These are phyloP conservation scores for Ordospora colligata DNA, from an alignment of 371 early-diverging fungal species.

Conservation along the genomic window DNA sequence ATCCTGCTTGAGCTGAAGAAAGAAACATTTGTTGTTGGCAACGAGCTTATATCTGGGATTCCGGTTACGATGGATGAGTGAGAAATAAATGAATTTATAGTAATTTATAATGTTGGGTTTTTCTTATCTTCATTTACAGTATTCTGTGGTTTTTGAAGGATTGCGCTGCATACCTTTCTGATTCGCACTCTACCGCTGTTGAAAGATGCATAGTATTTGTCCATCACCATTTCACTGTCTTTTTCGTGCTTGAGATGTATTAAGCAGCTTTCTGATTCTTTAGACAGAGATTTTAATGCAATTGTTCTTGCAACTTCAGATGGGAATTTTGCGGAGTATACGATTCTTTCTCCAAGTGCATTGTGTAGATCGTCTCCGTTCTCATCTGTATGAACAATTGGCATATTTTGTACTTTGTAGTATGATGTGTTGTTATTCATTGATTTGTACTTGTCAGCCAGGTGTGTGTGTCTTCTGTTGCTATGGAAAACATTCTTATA, in stretches of 20 bases:
- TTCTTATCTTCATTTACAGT: no score
- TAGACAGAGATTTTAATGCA: background rate
- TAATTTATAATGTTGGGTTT: no score
- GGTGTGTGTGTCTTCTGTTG: slow-evolving; percentile 17
- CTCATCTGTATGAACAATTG: slow-evolving; percentile 15
- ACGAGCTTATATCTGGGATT: slow-evolving; percentile 38
- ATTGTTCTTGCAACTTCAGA: slow-evolving; percentile 33
- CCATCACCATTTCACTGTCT: background rate
- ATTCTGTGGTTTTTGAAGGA: no score
- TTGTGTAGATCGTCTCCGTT: background rate
- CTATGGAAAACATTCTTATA: slow-evolving; percentile 18
- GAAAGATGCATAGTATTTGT: background rate
- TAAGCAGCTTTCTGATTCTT: background rate
- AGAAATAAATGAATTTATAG: background rate
- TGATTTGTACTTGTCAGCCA: slow-evolving; percentile 36
- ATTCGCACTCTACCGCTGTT: no score
- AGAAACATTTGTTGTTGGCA: slow-evolving; percentile 4
- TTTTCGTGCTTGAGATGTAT: background rate
- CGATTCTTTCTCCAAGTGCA: background rate
- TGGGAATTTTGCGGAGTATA: slow-evolving; percentile 17
- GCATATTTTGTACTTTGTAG: background rate
- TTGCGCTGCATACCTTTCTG: no score
- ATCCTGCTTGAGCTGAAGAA: background rate
- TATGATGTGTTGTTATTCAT: slow-evolving; percentile 27
- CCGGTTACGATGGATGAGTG: slow-evolving; percentile 12